Evolutionary conservation across 1,284 basidiomycete genomes (phyloP).

Genomic region (Leccinum fallax): DNA sequence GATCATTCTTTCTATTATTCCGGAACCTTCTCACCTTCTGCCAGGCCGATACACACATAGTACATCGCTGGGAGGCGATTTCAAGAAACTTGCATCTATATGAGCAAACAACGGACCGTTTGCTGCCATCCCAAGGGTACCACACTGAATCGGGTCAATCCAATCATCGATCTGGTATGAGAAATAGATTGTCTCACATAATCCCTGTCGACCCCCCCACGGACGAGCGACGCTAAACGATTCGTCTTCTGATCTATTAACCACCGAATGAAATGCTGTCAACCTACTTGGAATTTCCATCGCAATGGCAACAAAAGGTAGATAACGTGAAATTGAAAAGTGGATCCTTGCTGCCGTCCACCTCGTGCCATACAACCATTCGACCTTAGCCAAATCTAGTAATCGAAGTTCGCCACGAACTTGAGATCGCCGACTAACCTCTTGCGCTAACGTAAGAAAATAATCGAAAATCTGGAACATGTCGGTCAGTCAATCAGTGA

Average conservation of each 20-base stretch:
- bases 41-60: constrained; percentile 19
- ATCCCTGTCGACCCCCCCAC: not conserved
- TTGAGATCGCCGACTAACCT: constrained; percentile 5
- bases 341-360: constrained; percentile 23
- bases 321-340: constrained; percentile 25
- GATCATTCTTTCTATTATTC: not conserved
- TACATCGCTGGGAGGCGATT: constrained; percentile 13
- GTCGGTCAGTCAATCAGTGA: not conserved
- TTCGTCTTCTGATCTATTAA: not conserved
- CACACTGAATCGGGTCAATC: constrained; percentile 17
- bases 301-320: constrained; percentile 25
- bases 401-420: not conserved
- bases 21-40: constrained; percentile 16
- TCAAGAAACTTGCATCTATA: not conserved
- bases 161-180: not conserved
- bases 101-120: constrained; percentile 3
- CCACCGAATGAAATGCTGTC: not conserved
- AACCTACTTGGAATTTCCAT: constrained; percentile 20
- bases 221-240: constrained; percentile 14
- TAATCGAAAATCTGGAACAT: constrained; percentile 19
- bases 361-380: constrained; percentile 18
- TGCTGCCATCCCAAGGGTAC: constrained; percentile 15
- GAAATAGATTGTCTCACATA: constrained; percentile 11
- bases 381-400: constrained; percentile 8
- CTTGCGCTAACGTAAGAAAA: constrained; percentile 20